These are phyloP conservation scores for Anthostomella pinea DNA, from an alignment of 2,329 filamentous ascomycete species.

Conservation along the genomic window DNA sequence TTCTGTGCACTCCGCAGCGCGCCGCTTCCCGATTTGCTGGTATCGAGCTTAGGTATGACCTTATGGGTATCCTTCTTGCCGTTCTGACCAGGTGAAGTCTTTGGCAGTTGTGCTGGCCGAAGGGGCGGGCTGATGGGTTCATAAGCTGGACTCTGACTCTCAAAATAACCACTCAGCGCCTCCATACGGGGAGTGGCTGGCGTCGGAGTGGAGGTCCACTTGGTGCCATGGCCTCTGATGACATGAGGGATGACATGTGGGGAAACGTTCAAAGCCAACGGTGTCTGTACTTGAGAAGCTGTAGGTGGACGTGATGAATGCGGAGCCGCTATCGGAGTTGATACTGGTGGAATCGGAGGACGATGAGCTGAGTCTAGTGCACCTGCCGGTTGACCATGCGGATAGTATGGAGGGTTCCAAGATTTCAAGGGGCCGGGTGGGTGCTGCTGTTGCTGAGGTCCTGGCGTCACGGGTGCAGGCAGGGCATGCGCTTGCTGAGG, in stretches of 20 bases:
- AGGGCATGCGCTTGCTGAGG: conserved; percentile 8
- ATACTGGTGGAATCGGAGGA: conserved; percentile 18
- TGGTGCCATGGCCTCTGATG: conserved; percentile 47
- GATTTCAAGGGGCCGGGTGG: conserved; percentile 15
- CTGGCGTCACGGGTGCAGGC: background rate
- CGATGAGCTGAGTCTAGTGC: conserved; percentile 17
- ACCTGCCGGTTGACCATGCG: conserved; percentile 20
- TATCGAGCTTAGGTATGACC: conserved; percentile 23
- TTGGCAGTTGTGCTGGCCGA: conserved; percentile 36
- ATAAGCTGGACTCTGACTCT: conserved; percentile 50
- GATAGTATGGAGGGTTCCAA: conserved; percentile 29
- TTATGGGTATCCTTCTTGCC: conserved; percentile 37
- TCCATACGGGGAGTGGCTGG: conserved; percentile 52
- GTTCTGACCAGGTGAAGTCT: conserved; percentile 30
- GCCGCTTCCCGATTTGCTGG: conserved; percentile 28
- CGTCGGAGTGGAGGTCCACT: conserved; percentile 56
- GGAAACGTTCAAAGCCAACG: conserved; percentile 16
- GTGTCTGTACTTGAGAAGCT: conserved; percentile 23
- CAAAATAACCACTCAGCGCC: conserved; percentile 32
- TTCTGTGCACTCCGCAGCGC: conserved; percentile 37
- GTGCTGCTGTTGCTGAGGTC: conserved; percentile 14
- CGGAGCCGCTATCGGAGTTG: conserved; percentile 20
- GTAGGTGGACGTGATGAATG: conserved; percentile 18
- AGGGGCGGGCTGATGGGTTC: conserved; percentile 59
- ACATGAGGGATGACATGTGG: conserved; percentile 31